Conservation (phyloP, 306 rosid genomes). For the Potentilla sterilis region DNA sequence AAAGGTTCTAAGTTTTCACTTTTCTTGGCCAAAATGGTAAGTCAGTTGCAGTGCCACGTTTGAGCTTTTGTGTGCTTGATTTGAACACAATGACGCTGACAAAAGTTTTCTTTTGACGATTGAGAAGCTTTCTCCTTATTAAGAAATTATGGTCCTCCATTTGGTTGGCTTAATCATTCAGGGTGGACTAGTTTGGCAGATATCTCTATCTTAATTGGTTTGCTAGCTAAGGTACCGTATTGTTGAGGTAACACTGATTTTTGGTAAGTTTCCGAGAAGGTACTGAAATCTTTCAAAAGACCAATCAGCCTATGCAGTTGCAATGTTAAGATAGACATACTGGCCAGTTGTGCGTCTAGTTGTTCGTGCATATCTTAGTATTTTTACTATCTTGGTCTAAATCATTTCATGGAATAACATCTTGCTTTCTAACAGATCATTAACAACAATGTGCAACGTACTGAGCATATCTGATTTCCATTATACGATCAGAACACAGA, state of each 20-base stretch:
- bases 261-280: conserved; percentile 1
- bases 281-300: not conserved
- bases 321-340: not conserved
- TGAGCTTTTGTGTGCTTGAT: not conserved
- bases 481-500: too few relatives aligned
- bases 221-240: not conserved
- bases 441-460: too few relatives aligned
- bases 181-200: not conserved
- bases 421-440: too few relatives aligned
- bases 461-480: too few relatives aligned
- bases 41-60: conserved; percentile 36
- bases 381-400: too few relatives aligned
- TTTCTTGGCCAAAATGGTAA: conserved; percentile 17
- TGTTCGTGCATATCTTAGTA: too few relatives aligned
- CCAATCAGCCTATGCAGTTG: not conserved
- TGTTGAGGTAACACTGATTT: not conserved
- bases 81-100: conserved; percentile 5
- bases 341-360: too few relatives aligned
- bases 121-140: conserved; percentile 4
- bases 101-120: conserved; percentile 4
- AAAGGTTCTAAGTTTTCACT: conserved; percentile 43
- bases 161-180: conserved; percentile 3
- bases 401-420: too few relatives aligned
- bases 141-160: conserved; percentile 12
- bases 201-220: not conserved